A percentile compares a stretch with the other conserved stretches of the same genome.
These are phyloP conservation scores for Vigna radiata DNA, from an alignment of 306 rosid genomes.

Conservation along the genomic window DNA sequence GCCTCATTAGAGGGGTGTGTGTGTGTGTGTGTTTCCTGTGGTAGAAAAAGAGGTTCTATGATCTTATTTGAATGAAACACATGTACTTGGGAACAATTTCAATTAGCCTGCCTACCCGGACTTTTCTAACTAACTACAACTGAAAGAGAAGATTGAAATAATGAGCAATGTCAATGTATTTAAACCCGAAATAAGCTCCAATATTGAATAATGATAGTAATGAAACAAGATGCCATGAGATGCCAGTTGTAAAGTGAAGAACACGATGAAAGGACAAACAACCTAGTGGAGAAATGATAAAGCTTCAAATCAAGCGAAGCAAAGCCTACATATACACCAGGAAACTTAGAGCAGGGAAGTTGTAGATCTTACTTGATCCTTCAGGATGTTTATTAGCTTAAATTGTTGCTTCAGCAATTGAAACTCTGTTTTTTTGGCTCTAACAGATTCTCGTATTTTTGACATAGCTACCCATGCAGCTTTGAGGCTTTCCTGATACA, in stretches of 20 bases:
- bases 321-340: neutral
- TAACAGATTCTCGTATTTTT: constrained; percentile 81
- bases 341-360: constrained; percentile 3
- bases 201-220: neutral
- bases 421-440: constrained; percentile 79
- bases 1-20: neutral
- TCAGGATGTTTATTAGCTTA: constrained; percentile 77
- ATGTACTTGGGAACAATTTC: constrained; percentile 9
- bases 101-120: neutral
- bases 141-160: neutral
- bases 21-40: neutral
- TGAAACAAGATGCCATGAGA: constrained; percentile 25
- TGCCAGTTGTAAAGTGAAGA: neutral
- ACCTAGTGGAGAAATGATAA: constrained; percentile 4
- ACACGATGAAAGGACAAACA: neutral
- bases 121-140: constrained; percentile 23
- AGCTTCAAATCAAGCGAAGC: constrained; percentile 29
- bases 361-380: constrained; percentile 78
- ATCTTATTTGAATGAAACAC: neutral
- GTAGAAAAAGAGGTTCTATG: neutral
- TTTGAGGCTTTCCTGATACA: constrained; percentile 76
- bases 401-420: constrained; percentile 68
- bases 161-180: neutral
- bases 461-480: constrained; percentile 78
- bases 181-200: constrained; percentile 5